Evolutionary conservation across 2,329 filamentous ascomycete species (phyloP), one percentile per base, ranked within the genome.

Genomic region (Verticillium longisporum): DNA sequence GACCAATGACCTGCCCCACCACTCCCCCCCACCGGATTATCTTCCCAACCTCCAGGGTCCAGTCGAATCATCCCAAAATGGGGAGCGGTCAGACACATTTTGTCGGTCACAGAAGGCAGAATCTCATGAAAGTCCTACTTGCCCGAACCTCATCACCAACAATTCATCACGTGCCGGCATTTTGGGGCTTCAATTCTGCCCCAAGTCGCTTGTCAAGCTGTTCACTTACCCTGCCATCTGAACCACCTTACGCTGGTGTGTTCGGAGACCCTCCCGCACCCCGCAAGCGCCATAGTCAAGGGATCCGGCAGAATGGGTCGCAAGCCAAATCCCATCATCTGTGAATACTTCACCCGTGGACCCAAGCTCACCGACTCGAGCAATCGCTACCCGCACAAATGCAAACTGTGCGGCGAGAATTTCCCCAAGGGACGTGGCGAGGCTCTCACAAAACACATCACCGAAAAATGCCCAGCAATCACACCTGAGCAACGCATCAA

Each of bases 361-460:
- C 84, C 86, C 45, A 97, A 97, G 77, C 83, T 97, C 69, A 87
- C 89, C 71, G 92, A 97, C 77, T 89, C 90, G 66, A 95, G 91
- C 78, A 97, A 96, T 74, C 87, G 93, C 62, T 97, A 97, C 72
- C 88, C 91, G 68, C 91, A 97, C 72, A 95, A 90, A 13, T 97
- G 92, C 84, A 94, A 90, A 74, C 83, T 87, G 66, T 96, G 92
- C 73, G 91, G 91, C 66, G 90, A 95, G 75, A 89, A 90, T 74
- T 97, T 97, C 65, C 90, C 91, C 65, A 96, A 96, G 72, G 93
- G 93, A 63, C 87, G 93, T 64, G 89, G 91, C 69, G 93, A 97
- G 70, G 91, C 86, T 68, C 77, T 97, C 63, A 89, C 87, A 54
- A 88, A 83, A 64, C 93, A 97, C 71, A 82, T 97, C 61, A 88